Conservation (phyloP, 306 rosid species). For the Medicago ruthenica region DNA sequence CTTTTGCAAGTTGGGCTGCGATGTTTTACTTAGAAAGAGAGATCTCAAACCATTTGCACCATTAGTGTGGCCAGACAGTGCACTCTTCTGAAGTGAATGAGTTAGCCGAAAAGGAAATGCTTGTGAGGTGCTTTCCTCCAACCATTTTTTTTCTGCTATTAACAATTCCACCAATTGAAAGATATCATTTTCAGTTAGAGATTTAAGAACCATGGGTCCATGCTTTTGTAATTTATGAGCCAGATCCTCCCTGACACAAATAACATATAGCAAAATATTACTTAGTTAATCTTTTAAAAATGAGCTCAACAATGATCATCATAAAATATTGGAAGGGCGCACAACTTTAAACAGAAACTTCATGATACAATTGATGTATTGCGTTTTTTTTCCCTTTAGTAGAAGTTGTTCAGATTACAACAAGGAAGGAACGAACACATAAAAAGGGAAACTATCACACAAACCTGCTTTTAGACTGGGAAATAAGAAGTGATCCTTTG, state of each 20-base stretch:
- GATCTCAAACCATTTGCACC: slow-evolving; percentile 62
- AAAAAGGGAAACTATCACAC: slow-evolving; percentile 32
- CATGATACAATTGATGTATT: slow-evolving; percentile 9
- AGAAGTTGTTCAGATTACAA: slow-evolving; percentile 26
- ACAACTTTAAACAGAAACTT: slow-evolving; percentile 12
- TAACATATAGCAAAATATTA: slow-evolving; percentile 29
- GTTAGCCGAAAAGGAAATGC: slow-evolving; percentile 63
- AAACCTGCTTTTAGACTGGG: slow-evolving; percentile 83
- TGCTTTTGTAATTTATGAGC: slow-evolving; percentile 56
- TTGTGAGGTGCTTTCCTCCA: slow-evolving; percentile 67
- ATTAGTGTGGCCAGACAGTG: slow-evolving; percentile 33
- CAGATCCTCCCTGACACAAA: slow-evolving; percentile 69
- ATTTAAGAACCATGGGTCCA: slow-evolving; percentile 61
- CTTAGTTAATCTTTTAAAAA: slow-evolving; percentile 28
- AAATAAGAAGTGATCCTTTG: slow-evolving; percentile 60
- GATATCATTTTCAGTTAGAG: slow-evolving; percentile 51
- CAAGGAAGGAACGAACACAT: slow-evolving; percentile 18
- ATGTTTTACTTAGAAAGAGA: slow-evolving; percentile 46
- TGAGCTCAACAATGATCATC: slow-evolving; percentile 24
- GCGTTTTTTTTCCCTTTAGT: slow-evolving; percentile 4
- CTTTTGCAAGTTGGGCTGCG: slow-evolving; percentile 40
- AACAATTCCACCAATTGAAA: slow-evolving; percentile 69
- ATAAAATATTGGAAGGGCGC: slow-evolving; percentile 7
- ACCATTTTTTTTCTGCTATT: slow-evolving; percentile 77
- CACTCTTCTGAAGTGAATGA: slow-evolving; percentile 41